Base-by-base conservation (phyloP, 148 eudicot genomes). In the Beta vulgaris region DNA sequence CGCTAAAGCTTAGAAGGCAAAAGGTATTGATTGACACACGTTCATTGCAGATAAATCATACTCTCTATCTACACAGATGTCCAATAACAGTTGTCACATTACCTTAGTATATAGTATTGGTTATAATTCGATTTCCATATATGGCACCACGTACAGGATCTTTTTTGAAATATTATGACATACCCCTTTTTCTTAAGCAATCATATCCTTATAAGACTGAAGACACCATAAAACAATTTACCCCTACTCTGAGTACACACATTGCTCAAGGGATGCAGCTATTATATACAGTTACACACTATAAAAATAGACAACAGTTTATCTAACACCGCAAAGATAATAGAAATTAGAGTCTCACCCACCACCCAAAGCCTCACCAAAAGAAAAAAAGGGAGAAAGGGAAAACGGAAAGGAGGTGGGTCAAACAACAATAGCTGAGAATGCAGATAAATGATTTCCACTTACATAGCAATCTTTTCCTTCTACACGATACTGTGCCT, bases 391-490 rank as follows among this genome's bases (percentile, higher is more conserved):
- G 59, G 59, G 28, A 58, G 19, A 68, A 65, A 74, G 61, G 67
- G 72, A 9, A 18, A 40, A 61, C 29, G 76, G 25, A 42, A 32
- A 6, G 16, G 37, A 46, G 67, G 18, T 35, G 25, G 18, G 9
- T 63, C 19, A 36, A 46, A 7, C 49, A 51, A 60, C 57, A 37
- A 7, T 29, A 51, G 51, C 57, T 35, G 13, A 15, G 6, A 15
- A 53, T 16, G 37, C 23, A 0, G 6, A 58, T 75, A 15, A 6
- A 40, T 5, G 69, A 69, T 25, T 34, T 82, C 29, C 53, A 88
- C 99, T 87, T 84, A 95, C 99, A 82, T 95, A 95, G 80, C 99
- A 95, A 86, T 95, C 99, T 86, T 95, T 95, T 80, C 97, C 96
- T 67, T 92, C 91, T 31, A 46, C 77, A 19, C 83, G 84, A 80